These are phyloP conservation scores for Mycena polygramma DNA, from an alignment of 768 basidiomycete species.

Conservation along the genomic window DNA sequence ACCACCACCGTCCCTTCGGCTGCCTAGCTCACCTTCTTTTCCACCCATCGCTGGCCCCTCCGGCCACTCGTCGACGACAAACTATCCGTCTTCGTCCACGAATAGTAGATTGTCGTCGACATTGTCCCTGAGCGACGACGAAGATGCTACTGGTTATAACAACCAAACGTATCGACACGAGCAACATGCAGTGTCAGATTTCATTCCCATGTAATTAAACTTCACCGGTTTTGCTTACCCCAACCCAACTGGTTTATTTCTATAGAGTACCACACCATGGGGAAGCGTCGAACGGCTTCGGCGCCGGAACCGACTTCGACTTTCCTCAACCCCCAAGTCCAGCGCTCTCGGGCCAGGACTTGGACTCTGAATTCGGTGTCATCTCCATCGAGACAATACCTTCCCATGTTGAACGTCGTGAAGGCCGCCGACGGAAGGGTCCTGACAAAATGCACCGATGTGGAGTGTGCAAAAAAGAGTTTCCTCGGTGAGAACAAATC, in stretches of 20 bases:
- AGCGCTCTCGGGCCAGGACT: background rate
- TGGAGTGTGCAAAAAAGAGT: conserved; percentile 62
- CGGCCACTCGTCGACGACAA: background rate
- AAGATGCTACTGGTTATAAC: background rate
- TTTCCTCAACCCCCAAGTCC: conserved; percentile 3
- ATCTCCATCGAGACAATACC: conserved; percentile 12
- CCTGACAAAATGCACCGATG: conserved; percentile 67
- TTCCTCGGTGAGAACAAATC: conserved; percentile 56
- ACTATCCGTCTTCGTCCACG: background rate
- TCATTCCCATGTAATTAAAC: conserved; percentile 32
- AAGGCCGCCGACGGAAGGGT: conserved; percentile 4
- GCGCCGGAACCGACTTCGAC: background rate
- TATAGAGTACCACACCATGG: conserved; percentile 14
- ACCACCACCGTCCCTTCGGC: conserved; percentile 17
- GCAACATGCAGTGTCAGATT: conserved; percentile 6
- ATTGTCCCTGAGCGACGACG: conserved; percentile 1
- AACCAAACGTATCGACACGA: background rate
- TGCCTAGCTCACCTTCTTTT: conserved; percentile 16
- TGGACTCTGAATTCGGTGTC: background rate
- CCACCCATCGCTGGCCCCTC: background rate
- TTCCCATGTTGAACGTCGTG: background rate
- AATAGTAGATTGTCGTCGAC: background rate
- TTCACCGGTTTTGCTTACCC: background rate
- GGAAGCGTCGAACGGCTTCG: background rate
- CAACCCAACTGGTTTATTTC: background rate